Base-by-base conservation (phyloP, 805 yeast genomes). In the Candida sonorensis region DNA sequence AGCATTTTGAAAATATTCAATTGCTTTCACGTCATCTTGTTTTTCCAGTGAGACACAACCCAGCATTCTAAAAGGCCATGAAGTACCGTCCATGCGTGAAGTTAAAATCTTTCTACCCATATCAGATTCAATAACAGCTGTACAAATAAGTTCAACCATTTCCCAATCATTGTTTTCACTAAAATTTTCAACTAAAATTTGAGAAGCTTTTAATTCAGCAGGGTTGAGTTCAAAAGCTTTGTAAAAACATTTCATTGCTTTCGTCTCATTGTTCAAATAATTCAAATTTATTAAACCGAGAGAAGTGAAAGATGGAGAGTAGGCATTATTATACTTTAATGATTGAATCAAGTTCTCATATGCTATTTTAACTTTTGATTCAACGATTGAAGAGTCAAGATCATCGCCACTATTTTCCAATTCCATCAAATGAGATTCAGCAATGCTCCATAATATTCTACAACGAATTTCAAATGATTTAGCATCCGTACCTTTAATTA, bases 31-130 rank as follows among this genome's bases (percentile, higher is more conserved):
- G 41, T 76, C 84, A 43, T 81, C 78, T 45, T 78, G 85, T 17
- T 55, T 62, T 49, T 84, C 87, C 37, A 92, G 59, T 4, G 79
- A 67, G 2, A 83, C 72, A 44, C 87, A 75, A 0, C 97, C 98
- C 27, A 92, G 60, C 4, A 85, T 84, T 44, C 96, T 61, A 51
- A 78, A 85, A 1, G 97, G 96, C 98, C 98, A 92, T 2, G 81
- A 67, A 2, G 61, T 50, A 37, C 59, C 64, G 1, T 43, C 42
- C 23, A 55, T 52, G 4, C 19, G 21, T 2, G 53, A 53, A 14
- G 65, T 56, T 17, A 81, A 48, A 12, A 59, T 56, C 36, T 77
- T 64, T 29, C 70, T 67, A 1, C 83, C 72, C 29, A 67, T 63
- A 35, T 79, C 90, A 1, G 85, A 69, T 4, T 71, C 66, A 5